A percentile compares a stretch with the other conserved stretches of the same genome.
These are phyloP conservation scores for Sextonia rubra DNA, from an alignment of 164 flowering plant species.

Conservation along the genomic window DNA sequence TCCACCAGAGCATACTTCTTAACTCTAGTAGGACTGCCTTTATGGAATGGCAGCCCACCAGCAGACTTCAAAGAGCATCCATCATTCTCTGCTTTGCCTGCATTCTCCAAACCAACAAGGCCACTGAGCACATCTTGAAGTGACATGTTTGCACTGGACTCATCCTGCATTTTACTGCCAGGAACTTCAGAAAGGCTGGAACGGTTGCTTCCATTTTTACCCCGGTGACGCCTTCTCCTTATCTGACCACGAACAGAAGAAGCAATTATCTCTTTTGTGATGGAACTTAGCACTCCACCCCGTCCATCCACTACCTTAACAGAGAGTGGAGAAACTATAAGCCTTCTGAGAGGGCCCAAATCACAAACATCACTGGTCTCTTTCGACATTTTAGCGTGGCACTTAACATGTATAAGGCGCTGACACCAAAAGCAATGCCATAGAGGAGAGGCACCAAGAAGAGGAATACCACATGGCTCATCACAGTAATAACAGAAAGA, in stretches of 20 bases:
- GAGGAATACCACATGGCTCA: constrained; percentile 74
- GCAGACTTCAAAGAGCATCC: constrained; percentile 19
- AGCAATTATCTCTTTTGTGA: constrained; percentile 42
- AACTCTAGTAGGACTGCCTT: constrained; percentile 22
- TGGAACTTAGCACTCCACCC: constrained; percentile 40
- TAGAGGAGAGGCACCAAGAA: constrained; percentile 62
- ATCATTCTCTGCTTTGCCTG: constrained; percentile 24
- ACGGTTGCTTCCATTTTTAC: constrained; percentile 33
- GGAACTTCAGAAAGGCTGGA: constrained; percentile 15
- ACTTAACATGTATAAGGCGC: constrained; percentile 68
- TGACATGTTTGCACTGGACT: constrained; percentile 31
- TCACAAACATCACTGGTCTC: constrained; percentile 74
- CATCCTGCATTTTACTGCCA: constrained; percentile 34
- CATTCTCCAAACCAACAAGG: constrained; percentile 36
- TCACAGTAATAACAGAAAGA: constrained; percentile 72
- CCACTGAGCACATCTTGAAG: constrained; percentile 39
- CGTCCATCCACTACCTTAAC: constrained; percentile 42
- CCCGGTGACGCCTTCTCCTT: constrained; percentile 44
- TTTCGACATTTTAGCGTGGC: constrained; percentile 61
- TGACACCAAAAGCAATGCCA: constrained; percentile 91
- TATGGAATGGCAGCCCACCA: constrained; percentile 16
- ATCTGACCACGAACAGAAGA: constrained; percentile 50
- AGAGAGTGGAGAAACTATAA: constrained; percentile 63
- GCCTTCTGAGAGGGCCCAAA: constrained; percentile 62
- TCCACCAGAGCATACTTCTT: constrained; percentile 48